Conservation (phyloP, 1,284 basidiomycete species). For the Fomitopsis palustris region DNA sequence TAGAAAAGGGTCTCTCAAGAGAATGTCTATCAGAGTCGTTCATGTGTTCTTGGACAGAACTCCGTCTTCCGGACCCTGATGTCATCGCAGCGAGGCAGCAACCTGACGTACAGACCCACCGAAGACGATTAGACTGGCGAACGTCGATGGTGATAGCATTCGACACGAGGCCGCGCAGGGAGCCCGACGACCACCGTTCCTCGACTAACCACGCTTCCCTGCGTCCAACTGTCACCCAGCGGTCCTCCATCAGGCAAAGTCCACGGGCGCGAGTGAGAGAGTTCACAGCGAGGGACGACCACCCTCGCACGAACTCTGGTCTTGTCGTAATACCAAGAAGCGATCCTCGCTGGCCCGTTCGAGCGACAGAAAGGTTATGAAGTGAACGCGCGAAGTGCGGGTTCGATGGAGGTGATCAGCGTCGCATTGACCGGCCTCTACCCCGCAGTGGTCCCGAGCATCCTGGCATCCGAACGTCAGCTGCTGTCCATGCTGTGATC, state of each 20-base stretch:
- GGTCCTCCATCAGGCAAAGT: neutral
- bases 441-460: neutral
- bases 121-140: neutral
- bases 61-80: neutral
- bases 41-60: neutral
- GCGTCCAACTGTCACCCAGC: neutral
- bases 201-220: neutral
- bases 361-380: neutral
- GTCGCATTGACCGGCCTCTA: neutral
- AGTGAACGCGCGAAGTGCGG: neutral
- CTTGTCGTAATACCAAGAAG: neutral
- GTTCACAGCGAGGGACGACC: neutral
- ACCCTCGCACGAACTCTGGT: neutral
- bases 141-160: neutral
- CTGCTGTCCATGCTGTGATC: neutral
- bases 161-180: neutral
- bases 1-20: neutral
- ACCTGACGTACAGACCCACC: neutral
- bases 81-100: neutral
- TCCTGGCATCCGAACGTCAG: neutral
- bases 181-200: neutral
- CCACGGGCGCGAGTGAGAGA: neutral
- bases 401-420: neutral
- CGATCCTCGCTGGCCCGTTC: neutral
- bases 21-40: too few species aligned